Percentiles rank a stretch among this genome's conserved stretches.
These are phyloP conservation scores for Phytopythium ostracodes DNA, from an alignment of 352 stramenopile genomes.

Conservation along the genomic window DNA sequence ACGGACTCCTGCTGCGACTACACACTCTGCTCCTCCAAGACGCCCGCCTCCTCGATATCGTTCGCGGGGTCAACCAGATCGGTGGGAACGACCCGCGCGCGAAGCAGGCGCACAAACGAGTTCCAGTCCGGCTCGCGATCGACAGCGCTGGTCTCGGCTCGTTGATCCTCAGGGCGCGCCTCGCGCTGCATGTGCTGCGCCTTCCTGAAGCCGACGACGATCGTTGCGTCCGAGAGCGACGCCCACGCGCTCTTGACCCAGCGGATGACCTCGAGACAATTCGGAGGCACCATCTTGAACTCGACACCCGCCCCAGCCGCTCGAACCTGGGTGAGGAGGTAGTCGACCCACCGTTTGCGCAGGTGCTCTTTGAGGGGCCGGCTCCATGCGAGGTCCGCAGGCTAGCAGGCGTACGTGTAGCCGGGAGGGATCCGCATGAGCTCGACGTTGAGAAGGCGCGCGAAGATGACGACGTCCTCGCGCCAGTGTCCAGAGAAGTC, in stretches of 20 bases:
- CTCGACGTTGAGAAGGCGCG: not conserved
- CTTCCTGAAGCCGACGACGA: not conserved
- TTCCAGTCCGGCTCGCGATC: not conserved
- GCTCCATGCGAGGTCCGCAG: constrained; percentile 1
- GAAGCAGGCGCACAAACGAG: not conserved
- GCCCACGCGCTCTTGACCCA: not conserved
- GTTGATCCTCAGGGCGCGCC: too few species aligned
- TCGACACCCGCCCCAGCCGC: not conserved
- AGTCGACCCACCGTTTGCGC: constrained; percentile 8
- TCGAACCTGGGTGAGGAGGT: not conserved
- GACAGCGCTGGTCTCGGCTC: too few species aligned
- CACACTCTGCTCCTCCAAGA: too few species aligned
- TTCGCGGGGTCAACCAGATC: not conserved
- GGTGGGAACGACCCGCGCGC: not conserved
- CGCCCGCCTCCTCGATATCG: not conserved
- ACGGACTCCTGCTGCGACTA: too few species aligned
- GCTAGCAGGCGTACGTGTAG: constrained; percentile 4
- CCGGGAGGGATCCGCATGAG: not conserved
- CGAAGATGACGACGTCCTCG: not conserved
- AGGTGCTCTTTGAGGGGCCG: not conserved
- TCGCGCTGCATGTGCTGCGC: too few species aligned
- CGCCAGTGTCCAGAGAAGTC: not conserved
- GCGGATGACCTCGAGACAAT: not conserved
- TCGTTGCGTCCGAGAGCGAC: not conserved
- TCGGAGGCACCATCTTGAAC: not conserved